Base-by-base conservation (phyloP, 306 rosid species). In the Phaseolus lunatus region DNA sequence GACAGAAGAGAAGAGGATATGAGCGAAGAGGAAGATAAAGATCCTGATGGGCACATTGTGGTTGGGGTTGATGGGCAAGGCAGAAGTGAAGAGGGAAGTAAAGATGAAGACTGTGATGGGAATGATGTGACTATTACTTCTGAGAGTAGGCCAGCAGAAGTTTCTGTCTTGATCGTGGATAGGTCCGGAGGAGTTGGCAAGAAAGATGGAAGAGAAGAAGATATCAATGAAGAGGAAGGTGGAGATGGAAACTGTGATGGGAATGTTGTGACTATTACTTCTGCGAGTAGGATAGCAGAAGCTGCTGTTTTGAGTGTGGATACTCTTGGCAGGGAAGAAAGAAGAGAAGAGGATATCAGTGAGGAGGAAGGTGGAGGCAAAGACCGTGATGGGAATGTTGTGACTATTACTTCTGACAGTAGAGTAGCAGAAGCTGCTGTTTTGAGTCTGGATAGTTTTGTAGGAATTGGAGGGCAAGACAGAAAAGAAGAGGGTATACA, bases 361-460 rank as follows among this genome's bases (percentile, higher is more conserved):
- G 65, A 19, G 39, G 59, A 66, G 4, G 61, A 18, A 18, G 57
- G 57, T n/a, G 7, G 7, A 15, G 31, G 10, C 24, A 77, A 50
- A 61, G 84, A 54, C n/a, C 52, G 37, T 9, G 65, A 77, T 63
- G 85, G 65, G 31, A 73, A 68, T 67, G 47, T 57, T 61, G 85
- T 63, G 71, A 61, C 82, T 26, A 26, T 23, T 24, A 7, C 18
- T 58, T 26, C 65, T 22, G 53, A 9, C 27, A 35, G 49, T 18
- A 67, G 56, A 68, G 58, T 41, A 47, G 50, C 18, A 64, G 58
- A 26, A 45, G 23, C 24, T 70, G 45, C 24, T 67, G 48, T 41
- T 62, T 58, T 58, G 54, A 73, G 39, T 13, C 71, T 19, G 5
- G 82, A 41, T 27, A 73, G 33, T 56, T 23, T 11, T 0, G 26